Evolutionary conservation across 345 rosid genomes (phyloP).

Genomic region (Syzygium aqueum): DNA sequence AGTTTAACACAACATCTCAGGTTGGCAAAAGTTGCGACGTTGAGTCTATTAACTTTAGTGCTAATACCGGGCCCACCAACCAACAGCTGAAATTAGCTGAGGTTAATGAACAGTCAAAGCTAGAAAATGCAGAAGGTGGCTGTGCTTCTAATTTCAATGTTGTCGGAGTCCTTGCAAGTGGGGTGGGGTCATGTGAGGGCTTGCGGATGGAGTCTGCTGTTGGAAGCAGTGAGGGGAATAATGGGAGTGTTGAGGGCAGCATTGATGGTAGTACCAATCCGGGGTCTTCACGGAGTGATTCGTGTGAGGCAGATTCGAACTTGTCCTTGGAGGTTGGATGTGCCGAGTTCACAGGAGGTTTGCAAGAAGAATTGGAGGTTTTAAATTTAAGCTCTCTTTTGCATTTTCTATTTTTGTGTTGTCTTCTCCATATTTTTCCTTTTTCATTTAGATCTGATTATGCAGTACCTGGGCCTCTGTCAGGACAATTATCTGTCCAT

Average conservation of each 20-base stretch:
- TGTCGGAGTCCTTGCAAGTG: slow-evolving; percentile 12
- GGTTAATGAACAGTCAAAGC: neutral
- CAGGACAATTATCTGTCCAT: neutral
- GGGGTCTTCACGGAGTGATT: slow-evolving; percentile 28
- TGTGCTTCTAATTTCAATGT: slow-evolving; percentile 19
- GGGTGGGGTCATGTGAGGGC: slow-evolving; percentile 28
- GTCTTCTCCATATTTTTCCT: neutral
- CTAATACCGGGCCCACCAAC: neutral
- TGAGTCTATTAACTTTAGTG: neutral
- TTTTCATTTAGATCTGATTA: neutral
- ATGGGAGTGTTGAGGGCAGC: slow-evolving; percentile 23
- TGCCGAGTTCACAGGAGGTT: slow-evolving; percentile 11
- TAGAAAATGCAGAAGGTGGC: neutral
- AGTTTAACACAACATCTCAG: neutral
- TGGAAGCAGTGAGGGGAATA: slow-evolving; percentile 30
- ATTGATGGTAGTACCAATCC: slow-evolving; percentile 28
- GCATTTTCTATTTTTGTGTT: neutral
- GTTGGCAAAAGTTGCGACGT: neutral
- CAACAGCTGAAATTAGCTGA: neutral
- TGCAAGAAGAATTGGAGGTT: slow-evolving; percentile 40
- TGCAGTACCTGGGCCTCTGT: neutral
- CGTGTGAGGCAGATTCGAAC: slow-evolving; percentile 34
- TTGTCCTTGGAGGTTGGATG: slow-evolving; percentile 10
- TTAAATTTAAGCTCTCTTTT: slow-evolving; percentile 14
- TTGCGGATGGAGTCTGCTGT: slow-evolving; percentile 21